phyloP scores from a whole-genome alignment of 2,329 filamentous ascomycete genomes.

The Phoma sp. region DNA sequence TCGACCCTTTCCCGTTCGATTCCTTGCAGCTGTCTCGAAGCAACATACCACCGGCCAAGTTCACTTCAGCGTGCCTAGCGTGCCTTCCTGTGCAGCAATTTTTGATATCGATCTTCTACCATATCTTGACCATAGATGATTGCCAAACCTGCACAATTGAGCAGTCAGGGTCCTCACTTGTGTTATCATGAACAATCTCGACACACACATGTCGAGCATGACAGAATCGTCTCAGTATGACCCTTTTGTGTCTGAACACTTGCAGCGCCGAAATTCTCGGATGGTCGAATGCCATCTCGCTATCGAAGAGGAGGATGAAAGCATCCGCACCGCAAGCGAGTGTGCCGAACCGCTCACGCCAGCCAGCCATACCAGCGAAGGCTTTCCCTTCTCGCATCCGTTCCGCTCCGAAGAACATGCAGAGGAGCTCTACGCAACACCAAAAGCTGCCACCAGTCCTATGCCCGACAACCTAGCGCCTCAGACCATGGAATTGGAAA shows the following conservation, averaged over 20 bases:
- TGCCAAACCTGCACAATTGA: constrained; percentile 13
- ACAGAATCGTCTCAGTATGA: constrained; percentile 32
- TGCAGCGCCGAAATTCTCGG: constrained; percentile 38
- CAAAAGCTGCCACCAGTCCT: constrained; percentile 16
- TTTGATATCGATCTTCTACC: no score
- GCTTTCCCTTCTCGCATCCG: constrained; percentile 34
- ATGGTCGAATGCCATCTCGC: constrained; percentile 35
- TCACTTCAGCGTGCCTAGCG: constrained; percentile 47
- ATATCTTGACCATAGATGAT: constrained; percentile 5
- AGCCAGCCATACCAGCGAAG: constrained; percentile 45
- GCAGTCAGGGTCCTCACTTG: constrained; percentile 1
- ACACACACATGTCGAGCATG: constrained; percentile 23
- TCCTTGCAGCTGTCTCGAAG: constrained; percentile 28
- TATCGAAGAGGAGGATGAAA: constrained; percentile 51
- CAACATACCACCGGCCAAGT: constrained; percentile 43
- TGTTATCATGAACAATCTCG: constrained; percentile 36
- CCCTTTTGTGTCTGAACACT: constrained; percentile 26
- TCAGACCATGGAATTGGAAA: background rate
- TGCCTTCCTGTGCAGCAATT: constrained; percentile 29
- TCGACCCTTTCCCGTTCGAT: constrained; percentile 6
- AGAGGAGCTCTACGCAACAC: constrained; percentile 28
- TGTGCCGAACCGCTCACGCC: constrained; percentile 51
- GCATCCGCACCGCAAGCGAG: constrained; percentile 49
- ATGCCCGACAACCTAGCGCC: background rate
- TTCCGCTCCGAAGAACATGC: constrained; percentile 39